phyloP scores from a whole-genome alignment of 2,329 filamentous ascomycete species.

The Trichoderma arundinaceum region DNA sequence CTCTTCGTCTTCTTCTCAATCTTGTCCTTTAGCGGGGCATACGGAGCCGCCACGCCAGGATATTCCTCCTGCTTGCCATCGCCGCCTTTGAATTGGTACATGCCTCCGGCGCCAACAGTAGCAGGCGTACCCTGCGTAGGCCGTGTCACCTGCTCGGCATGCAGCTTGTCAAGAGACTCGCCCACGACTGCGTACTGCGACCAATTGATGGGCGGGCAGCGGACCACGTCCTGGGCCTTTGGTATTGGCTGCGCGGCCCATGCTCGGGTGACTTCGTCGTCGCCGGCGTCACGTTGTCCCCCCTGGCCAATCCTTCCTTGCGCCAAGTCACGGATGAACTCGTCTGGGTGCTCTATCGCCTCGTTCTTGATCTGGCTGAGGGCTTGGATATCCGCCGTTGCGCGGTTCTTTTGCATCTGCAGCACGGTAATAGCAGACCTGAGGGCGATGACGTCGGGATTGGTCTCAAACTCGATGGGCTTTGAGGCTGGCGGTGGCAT shows the following conservation, averaged over 20 bases:
- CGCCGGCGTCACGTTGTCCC: slow-evolving; percentile 38
- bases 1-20: slow-evolving; percentile 48
- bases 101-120: slow-evolving; percentile 50
- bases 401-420: slow-evolving; percentile 82
- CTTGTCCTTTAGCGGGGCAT: slow-evolving; percentile 59
- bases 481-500: slow-evolving; percentile 56
- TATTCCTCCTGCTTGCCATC: slow-evolving; percentile 53
- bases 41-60: slow-evolving; percentile 62
- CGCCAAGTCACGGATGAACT: slow-evolving; percentile 71
- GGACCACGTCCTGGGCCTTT: slow-evolving; percentile 78
- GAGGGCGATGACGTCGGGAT: slow-evolving; percentile 86
- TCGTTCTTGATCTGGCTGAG: slow-evolving; percentile 72
- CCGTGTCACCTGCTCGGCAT: slow-evolving; percentile 74
- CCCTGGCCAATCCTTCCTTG: slow-evolving; percentile 59
- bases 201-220: slow-evolving; percentile 93
- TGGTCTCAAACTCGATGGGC: slow-evolving; percentile 65
- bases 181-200: slow-evolving; percentile 90
- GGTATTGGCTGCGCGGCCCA: slow-evolving; percentile 69
- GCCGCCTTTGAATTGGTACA: slow-evolving; percentile 57
- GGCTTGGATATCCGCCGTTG: slow-evolving; percentile 73
- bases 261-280: slow-evolving; percentile 38
- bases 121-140: slow-evolving; percentile 65
- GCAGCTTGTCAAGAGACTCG: slow-evolving; percentile 76
- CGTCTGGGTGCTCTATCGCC: slow-evolving; percentile 72
- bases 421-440: slow-evolving; percentile 84